These are phyloP conservation scores for Talaromyces wortmannii DNA, from an alignment of 495 filamentous ascomycete genomes.

Conservation along the genomic window DNA sequence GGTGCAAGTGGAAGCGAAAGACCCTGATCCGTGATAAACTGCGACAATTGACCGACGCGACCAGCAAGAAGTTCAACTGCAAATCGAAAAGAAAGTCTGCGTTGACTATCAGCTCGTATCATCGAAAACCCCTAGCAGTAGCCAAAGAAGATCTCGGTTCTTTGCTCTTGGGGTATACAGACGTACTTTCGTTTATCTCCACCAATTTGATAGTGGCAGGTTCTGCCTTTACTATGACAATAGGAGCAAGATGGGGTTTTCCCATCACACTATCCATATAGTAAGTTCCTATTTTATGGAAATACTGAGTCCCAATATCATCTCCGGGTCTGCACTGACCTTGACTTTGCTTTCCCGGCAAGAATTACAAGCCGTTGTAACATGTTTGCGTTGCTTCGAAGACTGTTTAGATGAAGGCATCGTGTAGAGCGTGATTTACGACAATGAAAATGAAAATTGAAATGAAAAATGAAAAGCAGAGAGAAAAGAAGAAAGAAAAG, in stretches of 20 bases:
- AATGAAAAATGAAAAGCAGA: no score
- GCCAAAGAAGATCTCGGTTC: not conserved
- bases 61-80: constrained; percentile 13
- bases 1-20: constrained; percentile 10
- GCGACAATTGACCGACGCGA: constrained; percentile 12
- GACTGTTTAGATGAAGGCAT: not conserved
- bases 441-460: no score
- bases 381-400: constrained; percentile 10
- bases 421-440: not conserved
- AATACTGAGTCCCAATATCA: not conserved
- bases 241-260: constrained; percentile 11
- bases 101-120: not conserved
- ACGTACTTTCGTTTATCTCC: constrained; percentile 21
- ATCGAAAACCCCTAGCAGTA: not conserved
- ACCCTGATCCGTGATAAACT: constrained; percentile 13
- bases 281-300: no score
- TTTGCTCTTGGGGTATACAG: not conserved
- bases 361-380: constrained; percentile 17
- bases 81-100: constrained; percentile 12
- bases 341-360: constrained; percentile 26
- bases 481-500: no score
- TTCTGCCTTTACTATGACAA: constrained; percentile 12
- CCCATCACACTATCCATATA: constrained; percentile 14
- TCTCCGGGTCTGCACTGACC: constrained; percentile 2
- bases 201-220: constrained; percentile 13